Evolutionary conservation across 139 green algal species (phyloP).

Genomic region (Auxenochlorella protothecoides): DNA sequence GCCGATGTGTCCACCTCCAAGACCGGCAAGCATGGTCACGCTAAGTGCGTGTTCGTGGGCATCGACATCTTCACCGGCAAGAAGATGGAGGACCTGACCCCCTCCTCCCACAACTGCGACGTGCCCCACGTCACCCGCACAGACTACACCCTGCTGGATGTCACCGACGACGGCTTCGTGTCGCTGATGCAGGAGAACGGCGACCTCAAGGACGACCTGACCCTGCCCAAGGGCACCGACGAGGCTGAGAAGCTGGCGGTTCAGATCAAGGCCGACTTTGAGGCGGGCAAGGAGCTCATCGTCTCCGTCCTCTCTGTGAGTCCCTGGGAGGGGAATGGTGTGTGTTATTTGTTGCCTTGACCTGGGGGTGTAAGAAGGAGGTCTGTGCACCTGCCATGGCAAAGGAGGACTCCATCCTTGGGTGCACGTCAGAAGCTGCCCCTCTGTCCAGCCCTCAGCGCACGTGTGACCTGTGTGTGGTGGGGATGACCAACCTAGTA

Average conservation of each 20-base stretch:
- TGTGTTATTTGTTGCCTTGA: background rate
- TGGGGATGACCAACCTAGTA: conserved; percentile 29
- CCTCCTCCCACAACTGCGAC: conserved; percentile 96
- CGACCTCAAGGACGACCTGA: conserved; percentile 91
- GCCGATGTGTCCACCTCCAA: conserved; percentile 98
- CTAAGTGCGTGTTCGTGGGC: conserved; percentile 96
- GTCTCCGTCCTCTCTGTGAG: conserved; percentile 84
- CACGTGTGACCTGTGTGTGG: conserved; percentile 1
- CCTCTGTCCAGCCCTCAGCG: no score
- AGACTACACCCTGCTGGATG: conserved; percentile 93
- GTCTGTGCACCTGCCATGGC: no score
- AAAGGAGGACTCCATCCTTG: no score
- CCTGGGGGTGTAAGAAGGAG: no score
- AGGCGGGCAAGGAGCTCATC: conserved; percentile 81
- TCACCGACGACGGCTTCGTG: conserved; percentile 94
- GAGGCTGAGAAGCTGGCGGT: conserved; percentile 76
- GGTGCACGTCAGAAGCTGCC: no score
- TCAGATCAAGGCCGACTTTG: conserved; percentile 73
- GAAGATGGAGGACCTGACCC: conserved; percentile 96
- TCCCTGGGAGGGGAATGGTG: background rate
- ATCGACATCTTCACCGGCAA: conserved; percentile 98
- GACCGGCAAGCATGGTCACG: conserved; percentile 99
- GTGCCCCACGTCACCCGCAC: conserved; percentile 62
- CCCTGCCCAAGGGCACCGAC: conserved; percentile 83
- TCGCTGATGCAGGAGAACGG: conserved; percentile 87